phyloP scores from a whole-genome alignment of 2,329 filamentous ascomycete genomes.

The Scortechinia acanthostroma region DNA sequence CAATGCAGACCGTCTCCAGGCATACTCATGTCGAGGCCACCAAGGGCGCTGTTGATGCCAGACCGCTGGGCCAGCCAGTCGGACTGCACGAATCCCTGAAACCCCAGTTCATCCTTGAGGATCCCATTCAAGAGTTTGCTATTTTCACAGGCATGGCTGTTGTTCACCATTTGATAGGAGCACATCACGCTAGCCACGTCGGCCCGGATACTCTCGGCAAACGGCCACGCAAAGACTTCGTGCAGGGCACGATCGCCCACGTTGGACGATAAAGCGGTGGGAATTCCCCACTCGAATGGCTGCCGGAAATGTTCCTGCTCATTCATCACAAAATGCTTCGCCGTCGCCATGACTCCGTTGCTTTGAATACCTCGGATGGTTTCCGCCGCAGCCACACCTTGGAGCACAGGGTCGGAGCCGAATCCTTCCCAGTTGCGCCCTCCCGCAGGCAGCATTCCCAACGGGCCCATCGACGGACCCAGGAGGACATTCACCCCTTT shows the following conservation, averaged over 20 bases:
- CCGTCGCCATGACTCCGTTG: constrained; percentile 14
- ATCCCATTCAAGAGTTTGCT: constrained; percentile 63
- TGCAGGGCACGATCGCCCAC: not conserved
- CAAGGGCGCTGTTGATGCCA: constrained; percentile 56
- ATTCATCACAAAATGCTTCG: constrained; percentile 33
- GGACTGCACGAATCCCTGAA: constrained; percentile 46
- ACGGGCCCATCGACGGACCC: constrained; percentile 38
- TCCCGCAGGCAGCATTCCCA: constrained; percentile 38
- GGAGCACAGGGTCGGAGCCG: constrained; percentile 31
- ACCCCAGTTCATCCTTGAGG: constrained; percentile 68
- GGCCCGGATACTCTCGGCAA: constrained; percentile 1
- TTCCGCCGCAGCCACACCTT: constrained; percentile 11
- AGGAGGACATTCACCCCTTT: constrained; percentile 41
- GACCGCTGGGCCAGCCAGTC: constrained; percentile 77
- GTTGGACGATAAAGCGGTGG: constrained; percentile 7
- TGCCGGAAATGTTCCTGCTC: constrained; percentile 44
- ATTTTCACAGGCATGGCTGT: constrained; percentile 61
- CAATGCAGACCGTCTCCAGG: constrained; percentile 49
- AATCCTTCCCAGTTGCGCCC: constrained; percentile 45
- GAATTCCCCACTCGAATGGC: constrained; percentile 35
- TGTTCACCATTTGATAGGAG: constrained; percentile 37
- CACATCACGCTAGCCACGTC: constrained; percentile 1
- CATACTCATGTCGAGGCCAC: constrained; percentile 78
- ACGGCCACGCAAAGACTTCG: constrained; percentile 1
- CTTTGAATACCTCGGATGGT: constrained; percentile 14